These are phyloP conservation scores for Cladosporium austrohemisphaericum DNA, from an alignment of 2,329 filamentous ascomycete genomes.

Conservation along the genomic window DNA sequence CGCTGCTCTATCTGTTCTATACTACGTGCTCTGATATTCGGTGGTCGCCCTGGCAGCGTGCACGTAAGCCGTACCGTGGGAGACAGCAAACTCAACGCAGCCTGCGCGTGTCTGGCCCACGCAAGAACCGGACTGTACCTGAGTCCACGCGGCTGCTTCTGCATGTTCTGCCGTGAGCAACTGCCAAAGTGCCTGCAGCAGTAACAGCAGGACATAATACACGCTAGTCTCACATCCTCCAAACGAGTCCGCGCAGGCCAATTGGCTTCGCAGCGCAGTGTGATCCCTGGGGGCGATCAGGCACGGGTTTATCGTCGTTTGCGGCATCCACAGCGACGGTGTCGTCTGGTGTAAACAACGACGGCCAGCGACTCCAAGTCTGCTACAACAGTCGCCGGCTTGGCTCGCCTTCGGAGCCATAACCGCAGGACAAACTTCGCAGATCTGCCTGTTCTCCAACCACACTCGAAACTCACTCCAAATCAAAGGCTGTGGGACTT, in stretches of 20 bases:
- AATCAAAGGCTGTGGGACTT: background rate
- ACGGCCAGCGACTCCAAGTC: no score
- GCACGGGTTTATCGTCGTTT: background rate
- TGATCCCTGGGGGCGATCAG: constrained; percentile 4
- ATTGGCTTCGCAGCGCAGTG: background rate
- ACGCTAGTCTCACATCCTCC: constrained; percentile 6
- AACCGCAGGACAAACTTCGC: no score
- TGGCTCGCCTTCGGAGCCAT: background rate
- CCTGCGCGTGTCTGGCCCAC: constrained; percentile 1
- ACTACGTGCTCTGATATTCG: background rate
- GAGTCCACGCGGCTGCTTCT: constrained; percentile 8
- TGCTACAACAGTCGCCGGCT: no score
- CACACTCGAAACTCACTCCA: background rate
- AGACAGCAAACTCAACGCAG: background rate
- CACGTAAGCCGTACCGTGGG: constrained; percentile 1
- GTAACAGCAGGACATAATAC: constrained; percentile 8
- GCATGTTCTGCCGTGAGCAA: constrained; percentile 14
- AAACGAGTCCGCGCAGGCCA: constrained; percentile 8
- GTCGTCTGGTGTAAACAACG: background rate
- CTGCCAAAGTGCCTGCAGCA: constrained; percentile 11
- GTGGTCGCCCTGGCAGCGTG: background rate
- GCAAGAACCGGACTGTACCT: background rate
- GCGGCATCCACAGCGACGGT: background rate
- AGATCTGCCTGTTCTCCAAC: no score
- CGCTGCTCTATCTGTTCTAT: background rate